A percentile compares a stretch with the other conserved stretches of the same genome.
Evolutionary conservation across 1,284 basidiomycete genomes (phyloP).

Genomic region (Ceratobasidium sp.): DNA sequence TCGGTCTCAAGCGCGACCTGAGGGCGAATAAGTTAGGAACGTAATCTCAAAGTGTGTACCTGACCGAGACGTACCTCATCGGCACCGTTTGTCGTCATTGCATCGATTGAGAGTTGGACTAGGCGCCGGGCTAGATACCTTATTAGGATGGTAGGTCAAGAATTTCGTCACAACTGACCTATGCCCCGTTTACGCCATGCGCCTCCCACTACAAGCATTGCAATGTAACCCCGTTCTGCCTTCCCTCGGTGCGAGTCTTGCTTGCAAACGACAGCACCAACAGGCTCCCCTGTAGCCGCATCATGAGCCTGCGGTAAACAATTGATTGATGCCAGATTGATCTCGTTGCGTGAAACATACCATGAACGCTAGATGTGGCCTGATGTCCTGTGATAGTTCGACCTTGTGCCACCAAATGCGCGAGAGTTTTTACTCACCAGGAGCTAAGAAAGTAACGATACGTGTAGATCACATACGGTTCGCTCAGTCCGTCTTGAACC

Average conservation of each 20-base stretch:
- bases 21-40: neutral
- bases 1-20: constrained; percentile 97
- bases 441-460: constrained; percentile 93
- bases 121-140: constrained; percentile 73
- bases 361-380: constrained; percentile 93
- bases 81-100: constrained; percentile 80
- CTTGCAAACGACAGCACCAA: constrained; percentile 96
- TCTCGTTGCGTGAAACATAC: constrained; percentile 53
- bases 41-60: constrained; percentile 11
- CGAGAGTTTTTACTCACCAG: constrained; percentile 63
- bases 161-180: constrained; percentile 62
- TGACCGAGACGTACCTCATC: constrained; percentile 68
- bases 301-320: constrained; percentile 61
- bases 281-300: constrained; percentile 53
- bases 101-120: constrained; percentile 76
- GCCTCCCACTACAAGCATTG: constrained; percentile 91
- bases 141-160: neutral
- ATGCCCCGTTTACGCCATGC: constrained; percentile 86
- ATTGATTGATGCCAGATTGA: neutral
- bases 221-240: constrained; percentile 91
- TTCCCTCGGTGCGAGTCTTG: constrained; percentile 82
- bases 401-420: neutral
- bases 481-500: constrained; percentile 90
- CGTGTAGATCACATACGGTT: constrained; percentile 94
- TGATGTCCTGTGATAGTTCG: constrained; percentile 47